These are phyloP conservation scores for Pseudogymnoascus sp. DNA, from an alignment of 2,329 filamentous ascomycete species.

Conservation along the genomic window DNA sequence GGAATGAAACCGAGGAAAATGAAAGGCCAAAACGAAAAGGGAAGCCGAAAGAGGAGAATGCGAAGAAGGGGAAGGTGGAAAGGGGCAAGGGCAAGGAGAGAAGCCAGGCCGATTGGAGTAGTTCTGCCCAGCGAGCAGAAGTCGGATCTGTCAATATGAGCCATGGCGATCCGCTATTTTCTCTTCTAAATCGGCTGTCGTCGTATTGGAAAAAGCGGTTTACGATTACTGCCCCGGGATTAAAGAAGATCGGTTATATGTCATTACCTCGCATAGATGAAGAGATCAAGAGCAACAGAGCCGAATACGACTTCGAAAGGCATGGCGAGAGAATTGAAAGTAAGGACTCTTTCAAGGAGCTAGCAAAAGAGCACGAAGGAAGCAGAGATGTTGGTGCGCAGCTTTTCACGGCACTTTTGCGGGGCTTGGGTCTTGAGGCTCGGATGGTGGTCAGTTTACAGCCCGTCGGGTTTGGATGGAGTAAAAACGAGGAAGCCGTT, in stretches of 20 bases:
- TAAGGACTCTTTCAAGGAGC: conserved; percentile 59
- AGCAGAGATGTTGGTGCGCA: conserved; percentile 85
- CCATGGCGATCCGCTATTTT: conserved; percentile 71
- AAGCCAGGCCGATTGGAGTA: conserved; percentile 61
- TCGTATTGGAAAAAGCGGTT: conserved; percentile 88
- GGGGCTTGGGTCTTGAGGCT: conserved; percentile 74
- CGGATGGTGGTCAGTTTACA: conserved; percentile 81
- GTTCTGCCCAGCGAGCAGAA: conserved; percentile 61
- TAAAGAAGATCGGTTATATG: conserved; percentile 89
- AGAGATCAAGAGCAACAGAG: conserved; percentile 60
- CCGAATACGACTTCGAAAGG: conserved; percentile 50
- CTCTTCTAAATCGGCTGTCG: conserved; percentile 67
- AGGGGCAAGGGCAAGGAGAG: conserved; percentile 33
- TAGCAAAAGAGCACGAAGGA: conserved; percentile 64
- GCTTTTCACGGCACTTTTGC: conserved; percentile 77
- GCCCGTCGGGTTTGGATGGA: conserved; percentile 84
- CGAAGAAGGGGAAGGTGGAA: conserved; percentile 28
- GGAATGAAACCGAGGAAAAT: conserved; percentile 33
- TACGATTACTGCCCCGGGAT: conserved; percentile 64
- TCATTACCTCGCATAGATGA: conserved; percentile 65
- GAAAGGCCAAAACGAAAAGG: conserved; percentile 27
- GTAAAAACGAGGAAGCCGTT: conserved; percentile 72
- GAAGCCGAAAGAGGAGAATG: conserved; percentile 30
- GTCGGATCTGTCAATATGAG: conserved; percentile 69
- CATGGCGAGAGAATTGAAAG: conserved; percentile 72